phyloP scores from a whole-genome alignment of 306 rosid genomes.

The Urtica urens region DNA sequence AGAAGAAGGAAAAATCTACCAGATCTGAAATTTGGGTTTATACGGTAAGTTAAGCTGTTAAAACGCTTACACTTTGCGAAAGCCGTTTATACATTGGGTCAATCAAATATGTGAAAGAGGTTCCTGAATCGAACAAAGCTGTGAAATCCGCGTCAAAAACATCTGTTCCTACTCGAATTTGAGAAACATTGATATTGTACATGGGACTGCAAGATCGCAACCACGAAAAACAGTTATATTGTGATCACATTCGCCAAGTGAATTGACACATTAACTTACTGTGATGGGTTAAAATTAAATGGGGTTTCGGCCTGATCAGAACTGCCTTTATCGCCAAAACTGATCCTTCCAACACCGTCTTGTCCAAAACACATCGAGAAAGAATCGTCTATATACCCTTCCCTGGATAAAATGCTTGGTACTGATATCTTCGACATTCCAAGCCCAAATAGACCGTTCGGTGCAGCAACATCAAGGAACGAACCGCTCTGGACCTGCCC shows the following conservation, averaged over 20 bases:
- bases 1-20: too few species aligned
- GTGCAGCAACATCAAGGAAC: constrained; percentile 83
- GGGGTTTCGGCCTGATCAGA: constrained; percentile 80
- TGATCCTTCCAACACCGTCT: constrained; percentile 84
- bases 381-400: constrained; percentile 73
- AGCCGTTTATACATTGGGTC: constrained; percentile 61
- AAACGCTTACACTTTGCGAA: constrained; percentile 54
- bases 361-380: constrained; percentile 94
- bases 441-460: constrained; percentile 90
- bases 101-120: constrained; percentile 79
- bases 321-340: constrained; percentile 89
- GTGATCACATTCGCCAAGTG: constrained; percentile 3
- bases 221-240: constrained; percentile 15
- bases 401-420: constrained; percentile 79
- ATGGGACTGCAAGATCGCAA: constrained; percentile 60
- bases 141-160: constrained; percentile 50
- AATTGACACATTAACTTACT: constrained; percentile 42
- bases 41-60: not conserved
- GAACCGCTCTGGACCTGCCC: constrained; percentile 95
- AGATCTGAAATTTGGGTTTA: constrained; percentile 7
- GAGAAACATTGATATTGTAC: constrained; percentile 68
- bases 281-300: constrained; percentile 62
- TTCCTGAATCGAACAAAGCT: constrained; percentile 86
- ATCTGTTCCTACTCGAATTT: constrained; percentile 61
- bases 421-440: constrained; percentile 97